Base-by-base conservation (phyloP, 2,329 filamentous ascomycete species). In the Epichloe aotearoae region DNA sequence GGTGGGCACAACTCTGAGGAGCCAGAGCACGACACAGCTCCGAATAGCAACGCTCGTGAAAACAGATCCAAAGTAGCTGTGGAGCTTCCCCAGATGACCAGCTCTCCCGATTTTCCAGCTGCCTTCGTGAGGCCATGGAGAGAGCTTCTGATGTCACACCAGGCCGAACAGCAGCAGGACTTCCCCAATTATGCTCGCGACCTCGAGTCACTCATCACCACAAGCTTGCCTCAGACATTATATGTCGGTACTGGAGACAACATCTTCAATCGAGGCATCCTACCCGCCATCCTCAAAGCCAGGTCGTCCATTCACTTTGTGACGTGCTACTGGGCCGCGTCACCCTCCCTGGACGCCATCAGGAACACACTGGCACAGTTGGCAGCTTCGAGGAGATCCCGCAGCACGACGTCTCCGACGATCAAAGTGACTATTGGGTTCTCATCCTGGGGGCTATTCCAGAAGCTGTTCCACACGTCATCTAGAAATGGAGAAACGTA, bases 291-390 rank as follows among this genome's bases (percentile, higher is more conserved):
- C 3, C 66, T 77, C 4, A 62, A 67, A 1, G 82, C 86, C 2
- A 69, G 75, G 37, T 67, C 73, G 46, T 86, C 88, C 58, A 69
- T 90, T 30, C 78, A 89, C 52, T 73, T 93, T 41, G 84, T 89
- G 6, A 91, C 87, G 8, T 91, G 87, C 65, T 93, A 90, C 66
- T 90, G 86, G 86, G 82, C 86, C 0, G 69, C 71, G 0, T 90
- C 86, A 0, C 65, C 73, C 1, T 83, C 80, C 0, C 70, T 83
- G 17, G 68, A 74, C 4, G 73, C 73, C 0, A 68, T 93, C 12
- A 72, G 70, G 39, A 67, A 76, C 4, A 70, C 80, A 0, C 72
- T 93, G 1, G 65, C 72, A 14, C 69, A 70, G 48, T 73, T 93
- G 8, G 86, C 84, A 1, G 67, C 39, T 26, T 69, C 57, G 49